Evolutionary conservation across 2,329 filamentous ascomycete genomes (phyloP), one percentile per base, ranked within the genome.

Genomic region (Cladorrhinum sp.): DNA sequence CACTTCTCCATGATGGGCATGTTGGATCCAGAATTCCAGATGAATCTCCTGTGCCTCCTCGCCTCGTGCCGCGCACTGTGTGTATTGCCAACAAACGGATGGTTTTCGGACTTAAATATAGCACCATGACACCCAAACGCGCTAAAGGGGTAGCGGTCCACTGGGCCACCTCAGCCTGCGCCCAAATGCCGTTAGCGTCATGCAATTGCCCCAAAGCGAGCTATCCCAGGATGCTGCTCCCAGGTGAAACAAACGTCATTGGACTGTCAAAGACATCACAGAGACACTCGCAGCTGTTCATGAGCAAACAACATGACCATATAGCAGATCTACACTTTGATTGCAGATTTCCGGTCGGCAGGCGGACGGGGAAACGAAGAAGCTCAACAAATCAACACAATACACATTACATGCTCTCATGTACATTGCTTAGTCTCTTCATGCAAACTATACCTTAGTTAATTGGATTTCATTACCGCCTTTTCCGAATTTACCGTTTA

Each of bases 181-280:
- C 18, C 49, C 53, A 25, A 52, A 45, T 58, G n/a, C 56, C 50
- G 51, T 56, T 62, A 53, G 56, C 25, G 38, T 38, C 49, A 50
- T 45, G 53, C 52, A 53, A 18, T 36, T 8, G 24, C 36, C 56
- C 32, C 16, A 52, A 55, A 27, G 49, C 1, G 53, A 55, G n/a
- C 38, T 41, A 36, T 12, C 10, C 22, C 24, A 13, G 49, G 16
- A n/a, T 10, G 56, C 56, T 53, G 52, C 52, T 32, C 50, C 22
- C 52, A 61, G 58, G 51, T 53, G 56, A 57, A 61, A 60, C 58
- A 60, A 51, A 63, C 58, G 61, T 63, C 58, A 63, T 63, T 58
- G 58, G 45, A 50, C 57, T 51, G 55, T 32, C 16, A 7, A 32
- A 57, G 41, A 51, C 49, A 54, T 16, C 27, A 9, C 4, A 36